phyloP scores from a whole-genome alignment of 208 protist genomes.

The Leishmania braziliensis region DNA sequence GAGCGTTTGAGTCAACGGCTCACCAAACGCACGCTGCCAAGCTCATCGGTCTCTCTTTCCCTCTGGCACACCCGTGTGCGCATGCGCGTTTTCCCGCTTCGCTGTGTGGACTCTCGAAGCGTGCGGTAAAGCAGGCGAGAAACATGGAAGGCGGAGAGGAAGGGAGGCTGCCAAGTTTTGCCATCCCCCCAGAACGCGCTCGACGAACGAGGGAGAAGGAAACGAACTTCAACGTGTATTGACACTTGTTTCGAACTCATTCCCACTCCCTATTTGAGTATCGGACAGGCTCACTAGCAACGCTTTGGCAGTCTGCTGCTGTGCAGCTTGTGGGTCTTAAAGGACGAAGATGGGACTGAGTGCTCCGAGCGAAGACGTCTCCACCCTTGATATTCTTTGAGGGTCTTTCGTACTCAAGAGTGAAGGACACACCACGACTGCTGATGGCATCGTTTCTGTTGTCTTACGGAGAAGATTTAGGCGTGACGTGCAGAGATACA shows the following conservation, averaged over 20 bases:
- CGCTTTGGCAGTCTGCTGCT: not conserved
- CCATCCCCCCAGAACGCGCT: not conserved
- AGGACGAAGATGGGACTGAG: not conserved
- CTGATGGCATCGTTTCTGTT: not conserved
- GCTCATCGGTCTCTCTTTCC: not conserved
- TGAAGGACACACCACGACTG: not conserved
- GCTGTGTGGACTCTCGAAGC: not conserved
- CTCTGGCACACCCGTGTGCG: not conserved
- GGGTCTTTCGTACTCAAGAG: not conserved
- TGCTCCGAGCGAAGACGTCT: not conserved
- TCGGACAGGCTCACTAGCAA: not conserved
- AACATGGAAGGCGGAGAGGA: not conserved
- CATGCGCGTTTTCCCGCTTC: not conserved
- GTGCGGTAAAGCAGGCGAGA: not conserved
- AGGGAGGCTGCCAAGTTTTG: not conserved
- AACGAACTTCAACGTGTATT: not conserved
- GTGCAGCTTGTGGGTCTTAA: not conserved
- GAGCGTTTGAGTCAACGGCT: constrained; percentile 44
- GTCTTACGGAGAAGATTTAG: not conserved
- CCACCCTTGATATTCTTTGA: not conserved
- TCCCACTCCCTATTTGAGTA: not conserved
- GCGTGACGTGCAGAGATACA: not conserved
- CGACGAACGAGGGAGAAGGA: not conserved
- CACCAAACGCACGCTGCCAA: not conserved
- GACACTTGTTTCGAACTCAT: not conserved